Evolutionary conservation across 768 basidiomycete species (phyloP), one percentile per base, ranked within the genome.

Genomic region (Mycena floridula): DNA sequence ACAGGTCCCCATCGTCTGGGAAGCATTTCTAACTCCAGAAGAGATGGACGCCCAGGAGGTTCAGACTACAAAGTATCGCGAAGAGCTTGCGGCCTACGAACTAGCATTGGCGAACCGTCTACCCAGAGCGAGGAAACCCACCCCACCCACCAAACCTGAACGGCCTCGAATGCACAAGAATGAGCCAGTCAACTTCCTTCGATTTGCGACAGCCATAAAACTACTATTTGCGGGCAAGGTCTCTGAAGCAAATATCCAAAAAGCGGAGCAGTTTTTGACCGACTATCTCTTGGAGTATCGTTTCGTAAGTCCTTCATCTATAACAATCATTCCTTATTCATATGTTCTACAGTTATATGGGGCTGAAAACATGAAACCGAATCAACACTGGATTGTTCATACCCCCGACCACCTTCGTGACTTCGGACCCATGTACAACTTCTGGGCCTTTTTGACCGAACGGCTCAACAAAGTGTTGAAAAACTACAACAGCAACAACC

Each of bases 401-500:
- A 36, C 57, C 5, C 42, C 48, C 2, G 48, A 49, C 5, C 59
- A 62, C 37, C 49, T 64, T 6, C 40, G 24, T 0, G 54, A 54
- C 16, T 61, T 47, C 26, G 60, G 58, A 0, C 58, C 62, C 3
- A 53, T 63, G 4, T 57, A 63, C 35, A 54, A 55, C 7, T 57
- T 62, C 36, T 64, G 62, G 60, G 49, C 53, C 0, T 64, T 62
- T 41, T 42, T 60, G 0, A 26, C 50, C 2, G 61, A 64, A 27
- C 50, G 58, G 1, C 48, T 64, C 16, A 64, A 64, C 50, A 59
- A 59, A 43, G n/a, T 55, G 3, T 43, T 64, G 7, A 62, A 62
- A 44, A 52, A 47, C 37, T 49, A 51, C n/a, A 60, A 61, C 23
- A 52, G 50, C 13, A 64, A 62, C 38, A 60, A 59, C 41, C 50